These are phyloP conservation scores for apple (Malus domestica) DNA, from an alignment of 306 rosid genomes.

Conservation along the genomic window DNA sequence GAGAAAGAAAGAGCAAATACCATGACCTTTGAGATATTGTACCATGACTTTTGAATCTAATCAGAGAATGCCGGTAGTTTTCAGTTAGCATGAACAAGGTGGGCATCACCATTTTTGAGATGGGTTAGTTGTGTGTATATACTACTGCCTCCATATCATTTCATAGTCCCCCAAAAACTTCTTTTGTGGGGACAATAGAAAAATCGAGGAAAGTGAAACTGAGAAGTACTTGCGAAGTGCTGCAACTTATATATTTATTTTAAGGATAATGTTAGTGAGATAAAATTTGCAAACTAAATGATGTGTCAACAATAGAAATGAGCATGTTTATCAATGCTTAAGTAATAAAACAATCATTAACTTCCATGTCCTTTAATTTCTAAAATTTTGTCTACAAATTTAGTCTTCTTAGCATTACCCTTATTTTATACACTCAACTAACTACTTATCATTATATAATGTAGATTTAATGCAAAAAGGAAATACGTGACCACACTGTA, in stretches of 20 bases:
- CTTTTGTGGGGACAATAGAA: constrained; percentile 20
- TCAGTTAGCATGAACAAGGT: background rate
- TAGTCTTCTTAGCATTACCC: too few relatives aligned
- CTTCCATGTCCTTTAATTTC: too few relatives aligned
- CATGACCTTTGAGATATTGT: background rate
- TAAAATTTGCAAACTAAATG: too few relatives aligned
- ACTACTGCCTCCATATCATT: background rate
- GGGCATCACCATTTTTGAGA: background rate
- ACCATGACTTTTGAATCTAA: background rate
- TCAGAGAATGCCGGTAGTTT: background rate
- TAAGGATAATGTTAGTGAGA: too few relatives aligned
- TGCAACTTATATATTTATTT: background rate
- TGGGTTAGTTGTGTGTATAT: background rate
- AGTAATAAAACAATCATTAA: too few relatives aligned
- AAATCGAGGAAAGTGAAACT: constrained; percentile 20
- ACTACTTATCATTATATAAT: constrained; percentile 16
- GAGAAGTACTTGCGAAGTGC: too few relatives aligned
- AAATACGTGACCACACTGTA: constrained; percentile 20
- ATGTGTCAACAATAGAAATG: too few relatives aligned
- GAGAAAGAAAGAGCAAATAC: background rate
- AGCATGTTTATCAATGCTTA: too few relatives aligned
- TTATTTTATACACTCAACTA: background rate
- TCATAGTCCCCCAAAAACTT: background rate
- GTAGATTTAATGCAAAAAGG: constrained; percentile 24
- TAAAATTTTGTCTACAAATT: too few relatives aligned